Conservation (phyloP, 2,329 filamentous ascomycete species). For the Aschersonia sp. region DNA sequence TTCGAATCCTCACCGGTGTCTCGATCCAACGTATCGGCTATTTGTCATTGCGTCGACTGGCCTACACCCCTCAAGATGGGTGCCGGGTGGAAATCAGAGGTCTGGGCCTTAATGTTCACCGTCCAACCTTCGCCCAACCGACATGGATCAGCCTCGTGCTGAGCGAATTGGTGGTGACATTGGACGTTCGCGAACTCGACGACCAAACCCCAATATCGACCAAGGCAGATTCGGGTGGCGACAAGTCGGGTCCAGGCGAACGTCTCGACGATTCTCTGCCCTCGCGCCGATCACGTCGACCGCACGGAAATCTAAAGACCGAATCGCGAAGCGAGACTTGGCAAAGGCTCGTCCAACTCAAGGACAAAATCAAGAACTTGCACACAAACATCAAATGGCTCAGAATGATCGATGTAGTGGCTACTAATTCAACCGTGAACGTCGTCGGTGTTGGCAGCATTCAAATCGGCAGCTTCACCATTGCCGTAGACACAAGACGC, state of each 20-base stretch:
- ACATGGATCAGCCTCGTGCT: slow-evolving; percentile 91
- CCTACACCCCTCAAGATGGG: slow-evolving; percentile 81
- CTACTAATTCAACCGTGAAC: slow-evolving; percentile 63
- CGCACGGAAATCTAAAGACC: slow-evolving; percentile 9
- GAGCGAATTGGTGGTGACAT: slow-evolving; percentile 68
- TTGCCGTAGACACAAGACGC: slow-evolving; percentile 79
- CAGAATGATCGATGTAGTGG: slow-evolving; percentile 76
- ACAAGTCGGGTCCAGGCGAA: slow-evolving; percentile 11
- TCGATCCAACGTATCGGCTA: slow-evolving; percentile 95
- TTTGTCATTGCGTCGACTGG: slow-evolving; percentile 77
- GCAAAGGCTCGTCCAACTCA: slow-evolving; percentile 62
- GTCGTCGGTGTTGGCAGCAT: slow-evolving; percentile 72
- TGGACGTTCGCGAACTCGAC: slow-evolving; percentile 59
- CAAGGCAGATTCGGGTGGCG: slow-evolving; percentile 14
- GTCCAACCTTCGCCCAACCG: slow-evolving; percentile 90
- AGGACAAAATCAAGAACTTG: slow-evolving; percentile 74
- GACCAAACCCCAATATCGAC: slow-evolving; percentile 23
- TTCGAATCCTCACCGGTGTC: slow-evolving; percentile 83
- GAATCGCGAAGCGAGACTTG: slow-evolving; percentile 56
- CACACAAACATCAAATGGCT: slow-evolving; percentile 84
- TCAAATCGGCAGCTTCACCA: slow-evolving; percentile 69
- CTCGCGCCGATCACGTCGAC: slow-evolving; percentile 6
- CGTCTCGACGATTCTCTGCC: slow-evolving; percentile 6
- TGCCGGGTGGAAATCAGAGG: slow-evolving; percentile 80
- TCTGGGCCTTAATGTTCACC: slow-evolving; percentile 75